Conservation (phyloP, 129 eudicot species). For the Cynara cardunculus region DNA sequence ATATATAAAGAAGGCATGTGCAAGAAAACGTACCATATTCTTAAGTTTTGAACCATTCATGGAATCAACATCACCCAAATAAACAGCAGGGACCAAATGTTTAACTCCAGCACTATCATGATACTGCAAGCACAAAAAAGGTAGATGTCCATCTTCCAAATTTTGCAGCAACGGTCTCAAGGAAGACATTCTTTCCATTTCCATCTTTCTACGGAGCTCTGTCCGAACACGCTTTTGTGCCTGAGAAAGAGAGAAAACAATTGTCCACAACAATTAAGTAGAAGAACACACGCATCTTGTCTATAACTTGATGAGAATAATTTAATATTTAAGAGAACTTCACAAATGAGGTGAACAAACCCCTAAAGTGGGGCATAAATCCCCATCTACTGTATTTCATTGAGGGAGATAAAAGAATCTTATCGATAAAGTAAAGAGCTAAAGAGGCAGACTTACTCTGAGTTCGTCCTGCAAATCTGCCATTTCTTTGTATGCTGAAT, state of each 20-base stretch:
- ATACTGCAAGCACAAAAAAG: conserved; percentile 75
- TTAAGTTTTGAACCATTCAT: conserved; percentile 54
- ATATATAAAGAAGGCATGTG: neutral
- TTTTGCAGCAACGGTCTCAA: conserved; percentile 65
- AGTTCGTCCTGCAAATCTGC: conserved; percentile 80
- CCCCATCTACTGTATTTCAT: neutral
- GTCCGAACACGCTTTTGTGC: conserved; percentile 72
- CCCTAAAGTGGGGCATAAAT: neutral
- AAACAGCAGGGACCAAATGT: conserved; percentile 73
- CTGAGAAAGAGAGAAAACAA: conserved; percentile 31
- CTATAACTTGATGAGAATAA: neutral
- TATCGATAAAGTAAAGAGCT: neutral
- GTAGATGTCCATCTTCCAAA: conserved; percentile 56
- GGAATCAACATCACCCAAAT: conserved; percentile 66
- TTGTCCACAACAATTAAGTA: neutral
- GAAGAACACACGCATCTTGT: neutral
- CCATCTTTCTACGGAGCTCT: conserved; percentile 69
- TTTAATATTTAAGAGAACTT: neutral
- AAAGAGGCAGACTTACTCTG: conserved; percentile 44
- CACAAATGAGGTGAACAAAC: neutral
- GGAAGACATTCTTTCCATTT: conserved; percentile 71
- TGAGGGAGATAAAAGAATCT: neutral
- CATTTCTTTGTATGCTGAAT: conserved; percentile 74
- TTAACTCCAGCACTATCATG: conserved; percentile 66
- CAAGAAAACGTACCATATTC: conserved; percentile 47